Base-by-base conservation (phyloP, 2,329 filamentous ascomycete genomes). In the Aspergillus sp. region DNA sequence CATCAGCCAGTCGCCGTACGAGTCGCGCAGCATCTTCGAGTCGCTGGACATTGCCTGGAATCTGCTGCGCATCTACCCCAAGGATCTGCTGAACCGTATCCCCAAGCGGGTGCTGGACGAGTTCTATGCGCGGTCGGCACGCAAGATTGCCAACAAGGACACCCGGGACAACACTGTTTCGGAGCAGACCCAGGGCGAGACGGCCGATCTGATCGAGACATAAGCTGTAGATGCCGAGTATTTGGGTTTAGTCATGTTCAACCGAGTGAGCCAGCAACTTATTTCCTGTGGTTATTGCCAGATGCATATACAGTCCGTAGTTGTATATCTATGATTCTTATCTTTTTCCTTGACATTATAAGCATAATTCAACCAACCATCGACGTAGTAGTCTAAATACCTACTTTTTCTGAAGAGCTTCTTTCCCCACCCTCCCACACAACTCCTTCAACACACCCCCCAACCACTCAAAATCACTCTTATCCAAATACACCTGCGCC, bases 31-130 rank as follows among this genome's bases (percentile, higher is more conserved):
- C 65, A 97, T 99, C 74, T 93, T 87, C 79, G 95, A 99, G 79
- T 96, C 92, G 49, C 86, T 99, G 64, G 96, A 99, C 72, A 87
- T 96, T 70, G 96, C 95, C 45, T 99, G 95, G 95, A 94, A 92
- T 74, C 81, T 99, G 77, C 88, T 99, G 68, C 89, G 95, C 68
- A 97, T 99, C 78, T 99, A 94, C 84, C 94, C 94, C 79, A 97
- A 96, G 87, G 95, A 99, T 72, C 82, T 97, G 69, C 90, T 99
- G 71, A 99, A 99, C 84, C 91, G 96, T 80, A 92, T 95, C 73
- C 91, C 91, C 61, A 87, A 87, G 82, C 92, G 92, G 82, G 76
- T 92, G 47, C 85, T 95, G 70, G 89, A 92, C 72, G 91, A 94
- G 77, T 95, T 87, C 81, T 95, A 94, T 79, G 87, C 89, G 74